Percentiles rank a stretch among this genome's conserved stretches.
phyloP scores from a whole-genome alignment of 2,329 filamentous ascomycete species.

The Gaeumannomyces tritici region DNA sequence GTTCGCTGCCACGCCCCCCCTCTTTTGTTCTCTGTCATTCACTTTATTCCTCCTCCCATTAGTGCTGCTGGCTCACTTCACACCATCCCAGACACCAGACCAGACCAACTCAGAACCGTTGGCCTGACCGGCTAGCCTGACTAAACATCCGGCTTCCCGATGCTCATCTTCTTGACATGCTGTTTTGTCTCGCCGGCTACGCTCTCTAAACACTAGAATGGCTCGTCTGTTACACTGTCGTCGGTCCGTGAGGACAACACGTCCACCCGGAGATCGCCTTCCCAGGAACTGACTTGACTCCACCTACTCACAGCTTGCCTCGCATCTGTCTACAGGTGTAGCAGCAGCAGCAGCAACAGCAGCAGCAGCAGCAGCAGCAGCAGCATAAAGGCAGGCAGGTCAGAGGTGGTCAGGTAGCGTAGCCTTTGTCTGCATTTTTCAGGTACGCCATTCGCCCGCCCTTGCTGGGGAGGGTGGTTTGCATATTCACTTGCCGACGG shows the following conservation, averaged over 20 bases:
- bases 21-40: not conserved
- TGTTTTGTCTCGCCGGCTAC: not conserved
- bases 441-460: not conserved
- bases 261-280: not conserved
- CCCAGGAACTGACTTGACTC: too few species aligned
- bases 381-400: not conserved
- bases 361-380: not conserved
- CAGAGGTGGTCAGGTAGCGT: too few species aligned
- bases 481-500: not conserved
- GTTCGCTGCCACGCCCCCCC: not conserved
- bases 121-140: not conserved
- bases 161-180: not conserved
- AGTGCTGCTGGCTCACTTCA: not conserved
- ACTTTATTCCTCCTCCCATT: not conserved
- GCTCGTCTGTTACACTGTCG: not conserved
- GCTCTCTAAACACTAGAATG: not conserved
- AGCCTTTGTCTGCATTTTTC: not conserved
- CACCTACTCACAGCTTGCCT: not conserved
- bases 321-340: too few species aligned
- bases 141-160: not conserved
- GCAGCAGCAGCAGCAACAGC: too few species aligned
- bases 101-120: not conserved
- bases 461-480: not conserved
- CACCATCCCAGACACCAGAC: not conserved
- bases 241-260: not conserved